phyloP scores from a whole-genome alignment of 2,329 filamentous ascomycete genomes.

The Trichoderma sp. region DNA sequence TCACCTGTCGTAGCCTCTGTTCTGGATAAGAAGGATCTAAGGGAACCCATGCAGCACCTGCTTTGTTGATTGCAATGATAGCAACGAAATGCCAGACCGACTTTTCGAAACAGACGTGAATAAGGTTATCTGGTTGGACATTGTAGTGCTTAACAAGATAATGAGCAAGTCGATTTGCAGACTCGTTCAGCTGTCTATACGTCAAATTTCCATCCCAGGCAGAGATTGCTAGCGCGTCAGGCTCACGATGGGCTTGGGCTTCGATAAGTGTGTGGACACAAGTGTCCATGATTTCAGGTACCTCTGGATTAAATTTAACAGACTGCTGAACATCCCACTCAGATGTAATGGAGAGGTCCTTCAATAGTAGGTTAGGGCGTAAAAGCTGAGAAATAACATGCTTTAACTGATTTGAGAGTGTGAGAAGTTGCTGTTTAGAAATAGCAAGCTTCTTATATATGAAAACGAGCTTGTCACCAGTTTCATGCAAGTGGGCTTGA shows the following conservation, averaged over 20 bases:
- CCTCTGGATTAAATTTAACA: background rate
- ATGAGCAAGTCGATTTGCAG: conserved; percentile 3
- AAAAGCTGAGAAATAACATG: conserved; percentile 1
- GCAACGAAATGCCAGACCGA: conserved; percentile 6
- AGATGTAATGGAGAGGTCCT: background rate
- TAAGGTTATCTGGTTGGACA: background rate
- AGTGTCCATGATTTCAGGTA: conserved; percentile 25
- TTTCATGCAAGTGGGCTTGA: conserved; percentile 6
- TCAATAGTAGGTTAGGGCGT: background rate
- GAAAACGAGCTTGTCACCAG: background rate
- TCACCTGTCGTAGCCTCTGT: conserved; percentile 15
- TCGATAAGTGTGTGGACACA: conserved; percentile 29
- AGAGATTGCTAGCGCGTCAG: background rate
- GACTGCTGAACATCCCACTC: background rate
- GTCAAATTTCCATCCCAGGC: conserved; percentile 13
- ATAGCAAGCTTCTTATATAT: background rate
- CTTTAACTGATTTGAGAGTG: background rate
- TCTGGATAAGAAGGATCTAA: conserved; percentile 23
- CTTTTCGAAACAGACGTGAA: conserved; percentile 17
- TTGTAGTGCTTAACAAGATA: background rate
- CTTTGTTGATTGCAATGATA: conserved; percentile 20
- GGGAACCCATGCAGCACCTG: conserved; percentile 27
- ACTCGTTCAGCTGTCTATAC: background rate
- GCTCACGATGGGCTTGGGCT: background rate
- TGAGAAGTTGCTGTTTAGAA: background rate